Evolutionary conservation across 331 rosid genomes (phyloP).

Genomic region (Pyracantha coccinea): DNA sequence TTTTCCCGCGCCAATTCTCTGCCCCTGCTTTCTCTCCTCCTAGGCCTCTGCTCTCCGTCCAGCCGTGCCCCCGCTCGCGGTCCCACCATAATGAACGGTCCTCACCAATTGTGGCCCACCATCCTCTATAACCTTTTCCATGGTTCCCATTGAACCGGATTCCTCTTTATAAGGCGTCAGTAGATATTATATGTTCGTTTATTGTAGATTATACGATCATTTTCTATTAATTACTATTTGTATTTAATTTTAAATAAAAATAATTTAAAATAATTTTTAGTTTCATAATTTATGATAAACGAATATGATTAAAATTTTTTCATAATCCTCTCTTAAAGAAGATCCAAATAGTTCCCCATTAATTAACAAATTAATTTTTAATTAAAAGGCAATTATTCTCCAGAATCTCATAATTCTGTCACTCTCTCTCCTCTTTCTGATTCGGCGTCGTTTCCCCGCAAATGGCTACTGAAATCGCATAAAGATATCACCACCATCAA

Average conservation of each 20-base stretch:
- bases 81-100: neutral
- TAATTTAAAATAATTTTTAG: too few species aligned
- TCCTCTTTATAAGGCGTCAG: too few species aligned
- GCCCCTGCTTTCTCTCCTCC: neutral
- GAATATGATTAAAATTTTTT: too few species aligned
- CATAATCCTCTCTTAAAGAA: too few species aligned
- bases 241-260: too few species aligned
- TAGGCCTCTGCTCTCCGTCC: neutral
- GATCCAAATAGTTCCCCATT: too few species aligned
- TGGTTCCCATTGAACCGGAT: too few species aligned
- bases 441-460: constrained; percentile 2
- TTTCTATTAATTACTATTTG: too few species aligned
- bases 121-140: neutral
- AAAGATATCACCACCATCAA: neutral
- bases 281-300: fast-evolving
- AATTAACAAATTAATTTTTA: too few species aligned
- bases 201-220: too few species aligned
- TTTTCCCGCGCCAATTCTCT: neutral
- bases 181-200: too few species aligned
- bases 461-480: constrained; percentile 15
- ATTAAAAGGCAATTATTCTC: neutral
- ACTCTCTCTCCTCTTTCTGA: neutral
- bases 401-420: neutral
- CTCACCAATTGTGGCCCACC: neutral
- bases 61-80: neutral